Percentiles rank a stretch among this genome's conserved stretches.
phyloP scores from a whole-genome alignment of 208 protist species.

The Crithidia sp. region DNA sequence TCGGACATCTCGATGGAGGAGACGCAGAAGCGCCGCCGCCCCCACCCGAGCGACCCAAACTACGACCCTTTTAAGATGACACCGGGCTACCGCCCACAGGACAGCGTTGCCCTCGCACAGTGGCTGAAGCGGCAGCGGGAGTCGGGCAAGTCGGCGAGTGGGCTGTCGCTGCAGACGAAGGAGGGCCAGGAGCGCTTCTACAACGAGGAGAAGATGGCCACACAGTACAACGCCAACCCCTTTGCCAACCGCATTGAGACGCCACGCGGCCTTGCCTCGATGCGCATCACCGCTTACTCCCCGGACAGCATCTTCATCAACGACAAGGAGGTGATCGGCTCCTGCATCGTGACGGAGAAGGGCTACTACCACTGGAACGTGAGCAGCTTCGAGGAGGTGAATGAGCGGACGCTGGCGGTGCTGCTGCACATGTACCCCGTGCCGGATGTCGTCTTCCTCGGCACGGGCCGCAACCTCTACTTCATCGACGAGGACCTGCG shows the following conservation, averaged over 20 bases:
- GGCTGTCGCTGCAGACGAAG: constrained; percentile 74
- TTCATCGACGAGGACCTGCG: constrained; percentile 90
- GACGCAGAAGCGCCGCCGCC: constrained; percentile 69
- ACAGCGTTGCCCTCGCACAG: constrained; percentile 78
- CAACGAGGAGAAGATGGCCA: constrained; percentile 93
- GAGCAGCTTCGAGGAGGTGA: constrained; percentile 88
- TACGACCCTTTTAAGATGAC: constrained; percentile 90
- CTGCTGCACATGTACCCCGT: constrained; percentile 89
- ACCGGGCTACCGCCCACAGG: constrained; percentile 85
- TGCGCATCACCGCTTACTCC: constrained; percentile 84
- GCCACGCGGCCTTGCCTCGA: constrained; percentile 73
- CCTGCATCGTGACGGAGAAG: constrained; percentile 90
- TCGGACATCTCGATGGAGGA: constrained; percentile 61
- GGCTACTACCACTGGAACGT: constrained; percentile 91
- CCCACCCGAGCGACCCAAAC: constrained; percentile 86
- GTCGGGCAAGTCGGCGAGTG: constrained; percentile 78
- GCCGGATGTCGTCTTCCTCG: constrained; percentile 87
- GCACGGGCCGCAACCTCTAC: constrained; percentile 85
- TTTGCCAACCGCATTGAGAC: constrained; percentile 85
- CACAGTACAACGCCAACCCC: constrained; percentile 89
- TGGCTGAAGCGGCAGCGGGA: constrained; percentile 90
- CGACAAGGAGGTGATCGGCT: constrained; percentile 91
- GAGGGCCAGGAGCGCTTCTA: constrained; percentile 92
- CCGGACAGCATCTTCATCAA: constrained; percentile 90
- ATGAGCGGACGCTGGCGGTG: constrained; percentile 82